Evolutionary conservation across 1,139 yeast species (phyloP).

Genomic region (Yueomyces sp.): DNA sequence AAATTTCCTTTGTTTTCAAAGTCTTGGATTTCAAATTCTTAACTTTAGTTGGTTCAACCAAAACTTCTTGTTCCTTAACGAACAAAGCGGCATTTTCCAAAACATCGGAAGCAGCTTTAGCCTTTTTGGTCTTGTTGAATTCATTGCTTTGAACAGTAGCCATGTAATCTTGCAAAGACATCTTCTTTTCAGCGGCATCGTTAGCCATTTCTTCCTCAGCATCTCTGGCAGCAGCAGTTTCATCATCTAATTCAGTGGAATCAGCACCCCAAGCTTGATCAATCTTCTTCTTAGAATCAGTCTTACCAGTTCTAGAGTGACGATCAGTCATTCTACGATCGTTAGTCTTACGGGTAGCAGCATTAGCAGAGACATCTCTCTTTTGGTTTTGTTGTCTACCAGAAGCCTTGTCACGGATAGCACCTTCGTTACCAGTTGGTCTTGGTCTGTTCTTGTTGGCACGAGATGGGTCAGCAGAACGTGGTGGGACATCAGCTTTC

Average conservation of each 20-base stretch:
- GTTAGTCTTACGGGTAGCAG: constrained; percentile 42
- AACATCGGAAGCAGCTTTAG: constrained; percentile 32
- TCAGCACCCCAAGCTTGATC: constrained; percentile 81
- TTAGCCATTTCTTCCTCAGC: constrained; percentile 33
- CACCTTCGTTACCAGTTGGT: constrained; percentile 83
- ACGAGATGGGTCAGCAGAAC: constrained; percentile 68
- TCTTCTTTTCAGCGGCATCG: constrained; percentile 40
- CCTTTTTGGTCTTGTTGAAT: constrained; percentile 31
- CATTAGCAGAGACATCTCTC: constrained; percentile 48
- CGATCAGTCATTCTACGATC: constrained; percentile 54
- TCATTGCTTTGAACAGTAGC: constrained; percentile 35
- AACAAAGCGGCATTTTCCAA: constrained; percentile 39
- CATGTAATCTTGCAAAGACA: constrained; percentile 54
- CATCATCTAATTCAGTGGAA: constrained; percentile 38
- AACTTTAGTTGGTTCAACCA: constrained; percentile 41
- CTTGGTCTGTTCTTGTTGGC: constrained; percentile 55
- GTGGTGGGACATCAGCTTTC: constrained; percentile 78
- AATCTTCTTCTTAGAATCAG: constrained; percentile 76
- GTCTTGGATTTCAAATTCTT: constrained; percentile 54
- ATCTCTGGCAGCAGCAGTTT: constrained; percentile 37
- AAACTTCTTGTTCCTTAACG: constrained; percentile 45
- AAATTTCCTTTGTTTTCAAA: constrained; percentile 54
- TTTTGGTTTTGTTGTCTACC: constrained; percentile 54
- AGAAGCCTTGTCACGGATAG: constrained; percentile 57
- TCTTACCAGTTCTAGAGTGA: constrained; percentile 71